phyloP scores from a whole-genome alignment of 257 asterid genomes.

The Ehretia macrophylla region DNA sequence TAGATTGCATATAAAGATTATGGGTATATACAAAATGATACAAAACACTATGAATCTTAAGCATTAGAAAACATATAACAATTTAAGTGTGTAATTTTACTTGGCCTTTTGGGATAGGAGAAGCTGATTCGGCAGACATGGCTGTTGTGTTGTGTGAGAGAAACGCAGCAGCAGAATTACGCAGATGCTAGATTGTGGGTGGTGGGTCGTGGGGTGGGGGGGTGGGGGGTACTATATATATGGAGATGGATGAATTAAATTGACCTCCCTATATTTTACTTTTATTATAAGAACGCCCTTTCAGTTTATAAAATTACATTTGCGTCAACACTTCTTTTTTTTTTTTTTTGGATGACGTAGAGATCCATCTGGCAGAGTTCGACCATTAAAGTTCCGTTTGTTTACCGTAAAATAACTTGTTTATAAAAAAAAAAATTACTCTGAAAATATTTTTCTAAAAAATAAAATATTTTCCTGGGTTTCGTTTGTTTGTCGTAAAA shows the following conservation, averaged over 20 bases:
- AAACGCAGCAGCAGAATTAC: neutral
- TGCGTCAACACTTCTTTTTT: too few species aligned
- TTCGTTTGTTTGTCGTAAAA: too few species aligned
- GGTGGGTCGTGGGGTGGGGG: neutral
- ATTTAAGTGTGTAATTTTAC: constrained; percentile 21
- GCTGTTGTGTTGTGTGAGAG: constrained; percentile 15
- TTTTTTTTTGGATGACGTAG: too few species aligned
- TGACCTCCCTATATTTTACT: neutral
- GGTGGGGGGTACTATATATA: neutral
- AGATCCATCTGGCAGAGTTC: too few species aligned
- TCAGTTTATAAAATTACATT: neutral
- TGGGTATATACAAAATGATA: neutral
- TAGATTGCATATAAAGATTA: neutral
- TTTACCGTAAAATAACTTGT: too few species aligned
- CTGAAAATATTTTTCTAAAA: too few species aligned
- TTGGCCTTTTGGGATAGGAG: constrained; percentile 47
- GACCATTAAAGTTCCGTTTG: too few species aligned
- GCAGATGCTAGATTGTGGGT: neutral
- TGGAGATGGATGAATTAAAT: neutral
- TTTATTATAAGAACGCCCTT: neutral
- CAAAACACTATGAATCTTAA: neutral
- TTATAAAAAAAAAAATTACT: too few species aligned
- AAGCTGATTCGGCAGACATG: constrained; percentile 74
- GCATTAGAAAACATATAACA: neutral
- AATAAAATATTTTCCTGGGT: too few species aligned